Base-by-base conservation (phyloP, 1,139 yeast species). In the Schizosaccharomyces versatilis region DNA sequence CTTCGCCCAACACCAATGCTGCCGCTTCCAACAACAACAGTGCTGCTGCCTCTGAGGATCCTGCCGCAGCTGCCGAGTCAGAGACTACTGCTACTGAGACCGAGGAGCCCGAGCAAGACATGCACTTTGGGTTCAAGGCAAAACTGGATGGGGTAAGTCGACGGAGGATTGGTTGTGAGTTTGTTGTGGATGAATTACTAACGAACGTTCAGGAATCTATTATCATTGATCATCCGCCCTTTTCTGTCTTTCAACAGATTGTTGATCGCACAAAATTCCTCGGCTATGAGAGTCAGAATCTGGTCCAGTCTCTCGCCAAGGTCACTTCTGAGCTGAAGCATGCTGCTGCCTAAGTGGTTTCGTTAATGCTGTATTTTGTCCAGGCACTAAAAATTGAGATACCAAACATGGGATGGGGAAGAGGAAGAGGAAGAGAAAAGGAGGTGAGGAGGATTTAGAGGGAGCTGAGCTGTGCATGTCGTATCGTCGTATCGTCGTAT, bases 191-290 rank as follows among this genome's bases (percentile, higher is more conserved):
- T 15, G 15, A 65, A 69, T 54, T 15, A 41, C 47, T 24, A 24
- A 24, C 32, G 32, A 24, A 15, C 1, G 9, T n/a, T n/a, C 73
- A 71, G 58, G 75, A 74, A 42, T 68, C 76, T 38, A 71, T 71
- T 52, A 67, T 74, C 57, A 69, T 76, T 67, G 69, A 71, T 65
- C 74, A 73, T 61, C 72, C 73, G 55, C 63, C 68, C 9, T 66
- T 69, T 52, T 65, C 71, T 57, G 76, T 74, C 39, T 76, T 75
- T 65, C 79, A 75, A 62, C 78, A 76, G 61, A 75, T 77, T 49
- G 73, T 75, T 62, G 81, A 78, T 61, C 76, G 73, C 65, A 77
- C 81, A 36, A 77, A 76, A 69, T 78, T 78, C 6, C 67, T 77
- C 61, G 72, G 77, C 40, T 77, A 74, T 67, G 72, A 77, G 63